phyloP scores from a whole-genome alignment of 306 rosid genomes.

The Prunus davidiana region DNA sequence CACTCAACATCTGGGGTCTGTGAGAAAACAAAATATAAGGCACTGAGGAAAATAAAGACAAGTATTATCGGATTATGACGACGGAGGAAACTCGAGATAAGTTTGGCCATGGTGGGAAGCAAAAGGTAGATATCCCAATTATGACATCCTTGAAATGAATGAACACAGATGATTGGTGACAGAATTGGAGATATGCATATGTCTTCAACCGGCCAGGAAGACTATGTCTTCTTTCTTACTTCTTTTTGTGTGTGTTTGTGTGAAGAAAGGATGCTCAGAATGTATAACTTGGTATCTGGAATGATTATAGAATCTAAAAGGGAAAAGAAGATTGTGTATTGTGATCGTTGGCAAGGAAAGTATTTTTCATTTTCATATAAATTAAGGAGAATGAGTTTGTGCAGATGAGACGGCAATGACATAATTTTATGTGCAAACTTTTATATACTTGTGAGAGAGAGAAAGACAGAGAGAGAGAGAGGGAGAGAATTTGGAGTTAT shows the following conservation, averaged over 20 bases:
- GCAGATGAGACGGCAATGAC: background rate
- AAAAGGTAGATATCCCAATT: background rate
- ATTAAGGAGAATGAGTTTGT: no score
- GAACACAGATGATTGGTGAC: background rate
- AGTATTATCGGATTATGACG: slow-evolving; percentile 6
- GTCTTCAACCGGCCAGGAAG: background rate
- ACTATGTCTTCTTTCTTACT: background rate
- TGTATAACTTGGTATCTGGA: background rate
- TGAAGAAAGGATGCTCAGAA: no score
- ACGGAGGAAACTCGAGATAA: slow-evolving; percentile 9
- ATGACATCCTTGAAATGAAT: background rate
- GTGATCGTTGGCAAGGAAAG: background rate
- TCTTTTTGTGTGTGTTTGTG: background rate
- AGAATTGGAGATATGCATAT: background rate
- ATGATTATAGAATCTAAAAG: background rate
- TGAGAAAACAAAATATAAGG: slow-evolving; percentile 20
- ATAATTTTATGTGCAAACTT: background rate
- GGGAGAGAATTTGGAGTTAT: background rate
- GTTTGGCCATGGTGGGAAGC: slow-evolving; percentile 16
- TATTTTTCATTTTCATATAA: no score
- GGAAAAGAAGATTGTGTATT: background rate
- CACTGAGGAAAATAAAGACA: slow-evolving; percentile 16
- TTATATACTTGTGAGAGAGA: background rate
- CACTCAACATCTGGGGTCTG: slow-evolving; percentile 31
- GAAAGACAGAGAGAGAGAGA: background rate